Percentiles rank a stretch among this genome's conserved stretches.
Conservation (phyloP, 805 yeast genomes). For the Ogataea populi-albae region DNA sequence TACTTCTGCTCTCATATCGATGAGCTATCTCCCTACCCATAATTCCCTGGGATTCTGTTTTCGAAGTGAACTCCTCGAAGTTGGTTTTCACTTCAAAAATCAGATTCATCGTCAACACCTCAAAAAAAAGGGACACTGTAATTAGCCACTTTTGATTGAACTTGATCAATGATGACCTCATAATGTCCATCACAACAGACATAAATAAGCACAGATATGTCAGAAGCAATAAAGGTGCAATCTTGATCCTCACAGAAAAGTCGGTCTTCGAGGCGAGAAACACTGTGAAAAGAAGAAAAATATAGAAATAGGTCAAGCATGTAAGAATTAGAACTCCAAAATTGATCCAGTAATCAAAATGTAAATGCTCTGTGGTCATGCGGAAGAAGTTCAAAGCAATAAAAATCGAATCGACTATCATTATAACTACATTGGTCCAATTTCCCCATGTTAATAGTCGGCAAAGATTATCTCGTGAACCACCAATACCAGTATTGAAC, state of each 20-base stretch:
- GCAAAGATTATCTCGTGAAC: constrained; percentile 6
- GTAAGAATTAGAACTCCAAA: constrained; percentile 31
- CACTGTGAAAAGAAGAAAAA: constrained; percentile 31
- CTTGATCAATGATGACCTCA: constrained; percentile 26
- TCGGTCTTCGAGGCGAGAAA: constrained; percentile 40
- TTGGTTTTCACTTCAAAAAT: constrained; percentile 68
- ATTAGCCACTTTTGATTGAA: constrained; percentile 50
- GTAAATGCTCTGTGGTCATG: not conserved
- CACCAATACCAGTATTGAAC: constrained; percentile 8
- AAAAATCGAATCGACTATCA: constrained; percentile 9
- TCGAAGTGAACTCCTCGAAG: constrained; percentile 47
- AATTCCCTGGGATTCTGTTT: constrained; percentile 52
- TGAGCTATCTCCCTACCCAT: constrained; percentile 55
- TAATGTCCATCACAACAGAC: constrained; percentile 33
- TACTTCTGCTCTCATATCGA: too few relatives aligned
- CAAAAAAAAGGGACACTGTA: constrained; percentile 43
- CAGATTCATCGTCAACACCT: constrained; percentile 48
- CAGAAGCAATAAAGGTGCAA: constrained; percentile 46
- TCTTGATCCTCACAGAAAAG: constrained; percentile 44
- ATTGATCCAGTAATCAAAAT: constrained; percentile 27
- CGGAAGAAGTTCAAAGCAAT: constrained; percentile 8
- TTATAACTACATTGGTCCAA: constrained; percentile 6
- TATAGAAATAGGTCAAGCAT: constrained; percentile 31
- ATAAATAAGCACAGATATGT: constrained; percentile 38
- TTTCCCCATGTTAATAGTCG: constrained; percentile 5